Base-by-base conservation (phyloP, 441 rosid genomes). In the Gossypium gossypioides region DNA sequence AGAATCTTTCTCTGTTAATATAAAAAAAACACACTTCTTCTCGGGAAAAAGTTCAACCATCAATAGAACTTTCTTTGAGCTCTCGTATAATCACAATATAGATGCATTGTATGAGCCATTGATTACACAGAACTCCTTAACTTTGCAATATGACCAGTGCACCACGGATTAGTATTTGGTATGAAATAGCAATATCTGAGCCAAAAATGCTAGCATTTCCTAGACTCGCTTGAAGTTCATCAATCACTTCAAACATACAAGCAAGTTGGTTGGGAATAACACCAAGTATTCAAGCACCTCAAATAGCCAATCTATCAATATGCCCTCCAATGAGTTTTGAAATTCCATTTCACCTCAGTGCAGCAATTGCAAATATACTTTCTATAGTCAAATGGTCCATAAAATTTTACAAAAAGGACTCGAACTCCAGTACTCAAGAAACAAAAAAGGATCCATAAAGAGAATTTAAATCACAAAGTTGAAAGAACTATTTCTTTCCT, bases 321-420 rank as follows among this genome's bases (percentile, higher is more conserved):
- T 42, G 54, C 21, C 15, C 37, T 44, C 5, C 48, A 62, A 32
- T 16, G 48, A 54, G 59, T 19, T 6, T 2, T 18, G 22, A 65
- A 65, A 12, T 6, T 34, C 40, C 8, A 1, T 44, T 65, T 22
- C 10, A 12, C 55, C 37, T 44, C 29, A 24, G 7, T 69, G 24
- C n/a, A 29, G 18, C 52, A 37, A 69, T 18, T 19, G 73, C 54
- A 55, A 55, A 29, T 29, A 51, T 71, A 9, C 57, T 58, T 25
- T 58, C 67, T 19, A 19, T 63, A 29, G 37, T 40, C 44, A 59
- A 56, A 54, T 32, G 32, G 22, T 19, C 54, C 19, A 72, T 37
- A 22, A 1, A 48, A 72, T 62, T 55, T 34, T 51, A 72, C 70
- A 72, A 13, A 62, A 34, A 37, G 24, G 27, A 71, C 59, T 10